A percentile compares a stretch with the other conserved stretches of the same genome.
Conservation (phyloP, 768 basidiomycete genomes). For the Bullera alba region DNA sequence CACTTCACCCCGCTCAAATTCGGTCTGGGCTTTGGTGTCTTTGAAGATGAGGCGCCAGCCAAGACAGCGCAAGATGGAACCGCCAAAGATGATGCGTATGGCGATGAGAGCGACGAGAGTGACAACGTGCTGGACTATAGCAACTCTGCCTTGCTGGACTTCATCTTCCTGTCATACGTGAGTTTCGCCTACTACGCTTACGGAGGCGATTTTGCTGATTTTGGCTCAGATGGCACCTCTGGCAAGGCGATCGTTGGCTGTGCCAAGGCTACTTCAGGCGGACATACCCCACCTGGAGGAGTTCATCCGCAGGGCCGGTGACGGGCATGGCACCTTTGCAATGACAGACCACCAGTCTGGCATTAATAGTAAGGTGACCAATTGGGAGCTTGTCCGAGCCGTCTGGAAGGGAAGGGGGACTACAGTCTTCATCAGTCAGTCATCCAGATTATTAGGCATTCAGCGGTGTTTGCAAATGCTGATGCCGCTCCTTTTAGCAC, state of each 20-base stretch:
- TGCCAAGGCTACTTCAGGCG: constrained; percentile 12
- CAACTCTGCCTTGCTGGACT: constrained; percentile 22
- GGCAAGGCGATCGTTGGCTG: constrained; percentile 14
- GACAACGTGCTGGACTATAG: constrained; percentile 31
- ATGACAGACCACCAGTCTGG: not conserved
- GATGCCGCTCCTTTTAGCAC: constrained; percentile 5
- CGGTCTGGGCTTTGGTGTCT: constrained; percentile 32
- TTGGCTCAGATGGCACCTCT: constrained; percentile 18
- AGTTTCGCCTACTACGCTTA: not conserved
- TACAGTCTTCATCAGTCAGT: constrained; percentile 23
- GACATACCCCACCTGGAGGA: constrained; percentile 32
- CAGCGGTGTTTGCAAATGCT: not conserved
- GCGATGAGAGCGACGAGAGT: not conserved
- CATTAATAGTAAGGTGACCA: constrained; percentile 10
- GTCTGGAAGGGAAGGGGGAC: constrained; percentile 18
- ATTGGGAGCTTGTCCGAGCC: constrained; percentile 18
- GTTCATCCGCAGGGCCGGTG: constrained; percentile 19
- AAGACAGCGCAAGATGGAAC: not conserved
- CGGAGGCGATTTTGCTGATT: not conserved
- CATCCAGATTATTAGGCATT: not conserved
- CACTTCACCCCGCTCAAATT: constrained; percentile 22
- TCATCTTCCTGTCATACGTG: constrained; percentile 27
- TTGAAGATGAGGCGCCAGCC: constrained; percentile 3
- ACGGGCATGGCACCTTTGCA: not conserved
- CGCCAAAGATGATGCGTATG: not conserved